Base-by-base conservation (phyloP, 768 basidiomycete genomes). In the Naganishia friedmannii region DNA sequence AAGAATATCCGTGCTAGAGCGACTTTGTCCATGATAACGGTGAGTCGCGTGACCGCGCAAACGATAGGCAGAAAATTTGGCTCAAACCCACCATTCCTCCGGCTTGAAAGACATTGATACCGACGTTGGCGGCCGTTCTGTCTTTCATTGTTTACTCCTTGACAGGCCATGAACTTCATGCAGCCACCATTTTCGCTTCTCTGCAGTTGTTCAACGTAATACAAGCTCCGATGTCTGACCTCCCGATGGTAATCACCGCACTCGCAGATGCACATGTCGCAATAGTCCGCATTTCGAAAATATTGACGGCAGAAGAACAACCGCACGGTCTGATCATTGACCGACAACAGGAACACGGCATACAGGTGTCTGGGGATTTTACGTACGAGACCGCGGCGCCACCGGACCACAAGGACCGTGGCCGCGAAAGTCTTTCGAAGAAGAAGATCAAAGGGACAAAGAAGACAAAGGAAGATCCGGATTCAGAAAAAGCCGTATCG, bases 71-170 rank as follows among this genome's bases (percentile, higher is more conserved):
- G 15, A 10, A 13, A 8, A 42, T 10, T 42, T 42, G 1, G 6
- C 39, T 65, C 63, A 29, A 23, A 2, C 5, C 19, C 12, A 68
- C 76, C 19, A 73, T 81, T 3, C 39, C 75, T 81, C 86, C 55
- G 82, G 84, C 0, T 68, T 84, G 32, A 83, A 86, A 58, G 48
- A 82, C 83, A 0, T 84, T 87, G 71, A 77, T 87, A 5, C 88
- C 88, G 0, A 80, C 85, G 13, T 73, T 86, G 23, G 85, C 85
- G 6, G 82, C 85, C 6, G 81, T 87, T 53, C 73, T 80, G 42
- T 74, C 78, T 0, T 77, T 89, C 86, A 86, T 90, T 72, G 87
- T 88, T 0, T 90, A 89, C 74, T 83, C 84, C 0, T 77, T 89
- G 21, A 85, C 81, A 34, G 86, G 86, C 10, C 86, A 88, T 69